A percentile compares a stretch with the other conserved stretches of the same genome.
Evolutionary conservation across 257 asterid species (phyloP).

Genomic region (Petunia axillaris): DNA sequence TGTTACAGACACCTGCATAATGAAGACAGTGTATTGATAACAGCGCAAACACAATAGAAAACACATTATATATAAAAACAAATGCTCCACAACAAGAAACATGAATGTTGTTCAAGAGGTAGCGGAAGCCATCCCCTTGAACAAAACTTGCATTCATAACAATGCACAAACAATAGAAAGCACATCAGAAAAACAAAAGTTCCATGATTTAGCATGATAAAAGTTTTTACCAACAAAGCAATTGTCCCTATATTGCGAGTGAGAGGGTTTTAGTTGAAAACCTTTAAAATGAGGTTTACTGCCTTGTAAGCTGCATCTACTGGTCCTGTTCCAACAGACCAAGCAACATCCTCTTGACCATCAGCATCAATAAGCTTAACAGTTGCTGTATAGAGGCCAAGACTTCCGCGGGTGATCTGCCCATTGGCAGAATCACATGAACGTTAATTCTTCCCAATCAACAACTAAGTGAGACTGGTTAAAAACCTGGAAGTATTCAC

Average conservation of each 20-base stretch:
- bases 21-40: neutral
- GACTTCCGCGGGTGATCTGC: conserved; percentile 90
- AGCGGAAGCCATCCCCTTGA: conserved; percentile 83
- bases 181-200: too few species aligned
- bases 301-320: conserved; percentile 98
- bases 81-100: conserved; percentile 41
- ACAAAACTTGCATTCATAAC: conserved; percentile 34
- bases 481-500: conserved; percentile 44
- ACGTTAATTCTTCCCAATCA: too few species aligned
- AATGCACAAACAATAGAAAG: too few species aligned
- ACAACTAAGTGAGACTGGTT: conserved; percentile 15
- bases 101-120: conserved; percentile 75
- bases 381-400: conserved; percentile 95
- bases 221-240: conserved; percentile 49
- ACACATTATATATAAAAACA: neutral
- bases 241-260: conserved; percentile 63
- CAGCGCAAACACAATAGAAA: neutral
- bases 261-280: conserved; percentile 27
- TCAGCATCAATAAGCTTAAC: conserved; percentile 71
- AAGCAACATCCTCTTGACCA: conserved; percentile 67
- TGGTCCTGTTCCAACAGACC: conserved; percentile 97
- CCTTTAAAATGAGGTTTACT: conserved; percentile 84
- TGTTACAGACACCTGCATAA: conserved; percentile 68
- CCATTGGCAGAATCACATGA: neutral
- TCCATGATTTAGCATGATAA: conserved; percentile 75